A percentile compares a stretch with the other conserved stretches of the same genome.
phyloP scores from a whole-genome alignment of 371 early-diverging fungal species.

The Entomophthora muscae region DNA sequence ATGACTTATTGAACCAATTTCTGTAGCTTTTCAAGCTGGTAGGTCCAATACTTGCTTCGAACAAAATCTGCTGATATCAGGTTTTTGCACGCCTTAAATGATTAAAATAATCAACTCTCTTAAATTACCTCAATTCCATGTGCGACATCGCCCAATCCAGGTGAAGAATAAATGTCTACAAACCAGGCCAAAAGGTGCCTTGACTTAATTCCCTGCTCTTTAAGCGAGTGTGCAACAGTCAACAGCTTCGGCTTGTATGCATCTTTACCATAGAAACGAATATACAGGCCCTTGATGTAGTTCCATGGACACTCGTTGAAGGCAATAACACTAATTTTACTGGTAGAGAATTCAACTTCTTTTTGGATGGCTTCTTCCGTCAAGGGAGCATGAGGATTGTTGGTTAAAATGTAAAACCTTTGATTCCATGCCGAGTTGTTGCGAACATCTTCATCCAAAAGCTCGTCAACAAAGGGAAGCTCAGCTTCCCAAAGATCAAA shows the following conservation, averaged over 20 bases:
- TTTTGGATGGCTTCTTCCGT: constrained; percentile 20
- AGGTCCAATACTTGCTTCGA: constrained; percentile 6
- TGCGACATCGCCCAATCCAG: background rate
- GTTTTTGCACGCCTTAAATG: constrained; percentile 1
- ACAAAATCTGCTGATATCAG: background rate
- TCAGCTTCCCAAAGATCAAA: constrained; percentile 72
- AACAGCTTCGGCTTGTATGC: background rate
- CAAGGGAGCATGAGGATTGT: constrained; percentile 19
- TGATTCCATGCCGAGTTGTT: constrained; percentile 98
- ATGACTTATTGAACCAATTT: background rate
- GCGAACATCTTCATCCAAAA: constrained; percentile 63
- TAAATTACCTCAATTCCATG: constrained; percentile 6
- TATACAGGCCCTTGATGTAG: constrained; percentile 1
- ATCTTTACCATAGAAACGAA: background rate
- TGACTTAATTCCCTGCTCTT: background rate
- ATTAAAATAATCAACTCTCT: no score
- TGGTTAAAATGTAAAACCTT: constrained; percentile 54
- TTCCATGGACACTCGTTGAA: constrained; percentile 3
- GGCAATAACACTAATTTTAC: background rate
- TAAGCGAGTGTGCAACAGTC: background rate
- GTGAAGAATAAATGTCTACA: background rate
- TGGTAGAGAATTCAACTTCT: constrained; percentile 42
- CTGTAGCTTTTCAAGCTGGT: background rate
- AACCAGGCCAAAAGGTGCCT: constrained; percentile 2
- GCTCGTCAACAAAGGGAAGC: constrained; percentile 38